A percentile compares a stretch with the other conserved stretches of the same genome.
Conservation (phyloP, 306 rosid species). For the Dryas octopetala region DNA sequence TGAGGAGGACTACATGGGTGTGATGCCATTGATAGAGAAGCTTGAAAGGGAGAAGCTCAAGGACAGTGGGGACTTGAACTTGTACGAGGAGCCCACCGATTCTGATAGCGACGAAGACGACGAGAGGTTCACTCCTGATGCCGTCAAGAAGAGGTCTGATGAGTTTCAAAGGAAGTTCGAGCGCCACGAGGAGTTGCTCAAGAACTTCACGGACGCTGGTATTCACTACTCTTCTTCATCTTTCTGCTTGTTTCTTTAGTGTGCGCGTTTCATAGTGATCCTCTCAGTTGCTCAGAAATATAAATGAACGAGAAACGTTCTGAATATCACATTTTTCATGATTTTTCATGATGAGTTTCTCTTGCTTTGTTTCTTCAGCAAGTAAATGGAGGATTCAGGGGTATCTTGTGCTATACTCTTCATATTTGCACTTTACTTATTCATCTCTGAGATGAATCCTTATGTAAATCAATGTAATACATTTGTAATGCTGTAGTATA, state of each 20-base stretch:
- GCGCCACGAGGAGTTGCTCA: slow-evolving; percentile 64
- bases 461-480: background rate
- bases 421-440: background rate
- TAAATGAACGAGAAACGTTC: background rate
- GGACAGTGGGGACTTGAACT: slow-evolving; percentile 33
- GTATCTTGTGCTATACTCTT: too few relatives aligned
- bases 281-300: background rate
- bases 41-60: slow-evolving; percentile 51
- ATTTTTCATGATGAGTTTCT: background rate
- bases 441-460: background rate
- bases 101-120: slow-evolving; percentile 81
- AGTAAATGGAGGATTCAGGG: background rate
- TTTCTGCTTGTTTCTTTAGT: background rate
- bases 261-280: background rate
- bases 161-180: slow-evolving; percentile 63
- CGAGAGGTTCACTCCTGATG: slow-evolving; percentile 46
- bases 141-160: slow-evolving; percentile 30
- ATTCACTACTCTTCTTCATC: slow-evolving; percentile 10
- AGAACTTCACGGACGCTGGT: slow-evolving; percentile 52
- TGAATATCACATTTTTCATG: background rate
- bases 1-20: slow-evolving; percentile 64
- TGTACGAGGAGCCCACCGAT: slow-evolving; percentile 72
- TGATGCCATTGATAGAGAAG: slow-evolving; percentile 63
- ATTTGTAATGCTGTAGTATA: background rate
- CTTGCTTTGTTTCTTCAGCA: background rate